A percentile compares a stretch with the other conserved stretches of the same genome.
These are phyloP conservation scores for Calonectria montana DNA, from an alignment of 2,329 filamentous ascomycete species.

Conservation along the genomic window DNA sequence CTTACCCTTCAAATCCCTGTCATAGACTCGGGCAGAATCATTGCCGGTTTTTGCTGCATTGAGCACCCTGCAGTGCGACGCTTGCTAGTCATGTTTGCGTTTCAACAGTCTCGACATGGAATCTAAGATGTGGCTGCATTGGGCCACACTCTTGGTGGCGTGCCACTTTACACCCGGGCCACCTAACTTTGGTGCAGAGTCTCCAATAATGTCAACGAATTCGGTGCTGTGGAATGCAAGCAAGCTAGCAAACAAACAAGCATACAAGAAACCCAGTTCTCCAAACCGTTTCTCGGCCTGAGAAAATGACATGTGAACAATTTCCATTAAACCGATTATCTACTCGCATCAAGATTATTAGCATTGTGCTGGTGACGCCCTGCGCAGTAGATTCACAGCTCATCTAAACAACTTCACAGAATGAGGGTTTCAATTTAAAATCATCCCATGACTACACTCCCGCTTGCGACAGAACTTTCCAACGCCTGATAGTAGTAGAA, in stretches of 20 bases:
- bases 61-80: slow-evolving; percentile 25
- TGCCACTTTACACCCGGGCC: slow-evolving; percentile 5
- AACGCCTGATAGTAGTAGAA: background rate
- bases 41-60: slow-evolving; percentile 20
- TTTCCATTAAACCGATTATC: too few relatives aligned
- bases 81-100: slow-evolving; percentile 14
- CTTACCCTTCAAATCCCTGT: background rate
- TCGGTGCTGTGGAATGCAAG: background rate
- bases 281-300: background rate
- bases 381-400: background rate
- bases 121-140: slow-evolving; percentile 29
- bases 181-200: background rate
- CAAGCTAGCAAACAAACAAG: background rate
- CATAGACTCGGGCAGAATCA: background rate
- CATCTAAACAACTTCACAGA: background rate
- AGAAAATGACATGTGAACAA: background rate
- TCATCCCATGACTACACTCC: background rate
- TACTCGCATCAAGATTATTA: background rate
- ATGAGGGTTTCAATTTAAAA: background rate
- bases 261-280: background rate
- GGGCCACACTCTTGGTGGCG: slow-evolving; percentile 17
- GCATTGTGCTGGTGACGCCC: too few relatives aligned
- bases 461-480: background rate
- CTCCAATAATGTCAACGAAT: background rate
- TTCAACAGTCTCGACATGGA: slow-evolving; percentile 15